Evolutionary conservation across 2,329 filamentous ascomycete genomes (phyloP).

Genomic region (Aspergillus udagawae): DNA sequence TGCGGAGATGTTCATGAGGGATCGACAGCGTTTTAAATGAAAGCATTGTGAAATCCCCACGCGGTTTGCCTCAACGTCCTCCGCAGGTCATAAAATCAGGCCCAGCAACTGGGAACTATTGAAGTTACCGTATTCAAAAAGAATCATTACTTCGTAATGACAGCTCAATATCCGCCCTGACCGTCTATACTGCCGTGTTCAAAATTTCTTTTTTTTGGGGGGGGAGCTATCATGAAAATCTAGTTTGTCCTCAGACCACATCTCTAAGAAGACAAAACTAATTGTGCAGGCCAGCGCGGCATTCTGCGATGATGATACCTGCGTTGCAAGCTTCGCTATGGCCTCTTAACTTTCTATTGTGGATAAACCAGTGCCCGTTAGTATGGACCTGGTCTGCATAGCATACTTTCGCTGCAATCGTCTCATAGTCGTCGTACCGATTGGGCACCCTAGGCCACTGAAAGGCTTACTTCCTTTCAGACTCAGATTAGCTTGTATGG

Average conservation of each 20-base stretch:
- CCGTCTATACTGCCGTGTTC: neutral
- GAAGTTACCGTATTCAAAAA: neutral
- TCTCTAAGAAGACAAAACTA: neutral
- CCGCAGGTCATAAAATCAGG: neutral
- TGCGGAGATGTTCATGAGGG: neutral
- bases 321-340: neutral
- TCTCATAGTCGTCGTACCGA: neutral
- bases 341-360: neutral
- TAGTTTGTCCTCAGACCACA: neutral
- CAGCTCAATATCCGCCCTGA: neutral
- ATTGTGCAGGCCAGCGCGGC: neutral
- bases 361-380: neutral
- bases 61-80: neutral
- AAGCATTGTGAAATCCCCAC: neutral
- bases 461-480: slow-evolving; percentile 4
- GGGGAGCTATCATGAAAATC: neutral
- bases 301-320: neutral
- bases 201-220: too few relatives aligned
- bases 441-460: neutral
- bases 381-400: neutral
- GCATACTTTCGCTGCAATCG: neutral
- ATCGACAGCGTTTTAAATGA: slow-evolving; percentile 1
- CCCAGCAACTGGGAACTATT: neutral
- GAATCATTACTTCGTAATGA: too few relatives aligned
- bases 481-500: neutral